Percentiles rank a stretch among this genome's conserved stretches.
Conservation (phyloP, 441 rosid genomes). For the Adansonia madagascariensis region DNA sequence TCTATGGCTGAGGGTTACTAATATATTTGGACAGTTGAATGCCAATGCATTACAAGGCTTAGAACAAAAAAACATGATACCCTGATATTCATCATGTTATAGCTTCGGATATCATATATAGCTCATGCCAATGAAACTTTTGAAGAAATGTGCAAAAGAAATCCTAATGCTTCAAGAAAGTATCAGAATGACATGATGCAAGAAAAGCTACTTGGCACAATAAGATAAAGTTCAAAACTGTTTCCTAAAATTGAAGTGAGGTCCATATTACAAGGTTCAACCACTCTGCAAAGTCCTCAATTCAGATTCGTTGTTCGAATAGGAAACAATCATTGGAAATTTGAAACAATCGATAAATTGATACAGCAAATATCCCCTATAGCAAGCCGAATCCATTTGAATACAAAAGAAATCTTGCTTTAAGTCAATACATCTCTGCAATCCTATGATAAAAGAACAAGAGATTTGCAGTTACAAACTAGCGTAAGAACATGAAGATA, state of each 20-base stretch:
- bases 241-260: neutral
- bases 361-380: neutral
- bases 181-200: neutral
- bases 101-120: neutral
- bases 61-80: neutral
- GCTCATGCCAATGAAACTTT: neutral
- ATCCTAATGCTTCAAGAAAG: constrained; percentile 4
- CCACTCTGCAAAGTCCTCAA: neutral
- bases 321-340: neutral
- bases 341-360: constrained; percentile 5
- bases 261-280: neutral
- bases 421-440: neutral
- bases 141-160: neutral
- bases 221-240: neutral
- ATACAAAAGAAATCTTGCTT: neutral
- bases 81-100: neutral
- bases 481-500: neutral
- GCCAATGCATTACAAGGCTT: neutral
- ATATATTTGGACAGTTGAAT: neutral
- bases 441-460: neutral
- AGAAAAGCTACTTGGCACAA: neutral
- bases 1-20: neutral
- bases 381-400: neutral
- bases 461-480: constrained; percentile 6
- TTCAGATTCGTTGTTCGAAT: neutral